Conservation (phyloP, 345 rosid species). For the Eucalyptus brandiana region DNA sequence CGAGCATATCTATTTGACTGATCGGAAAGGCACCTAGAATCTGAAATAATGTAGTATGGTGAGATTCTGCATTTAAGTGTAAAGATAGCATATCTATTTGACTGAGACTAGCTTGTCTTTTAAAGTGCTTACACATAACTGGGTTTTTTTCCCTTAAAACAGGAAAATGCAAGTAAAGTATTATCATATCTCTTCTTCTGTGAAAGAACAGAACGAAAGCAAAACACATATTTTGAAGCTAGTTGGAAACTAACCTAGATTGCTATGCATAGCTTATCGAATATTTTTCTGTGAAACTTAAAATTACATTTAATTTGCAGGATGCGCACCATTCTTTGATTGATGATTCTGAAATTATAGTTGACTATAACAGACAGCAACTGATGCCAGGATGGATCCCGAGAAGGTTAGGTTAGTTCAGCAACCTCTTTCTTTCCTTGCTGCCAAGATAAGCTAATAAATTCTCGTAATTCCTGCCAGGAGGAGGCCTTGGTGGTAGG, state of each 20-base stretch:
- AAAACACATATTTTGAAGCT: background rate
- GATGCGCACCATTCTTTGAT: conserved; percentile 73
- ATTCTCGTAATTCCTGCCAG: conserved; percentile 7
- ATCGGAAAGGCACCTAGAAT: background rate
- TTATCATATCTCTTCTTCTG: background rate
- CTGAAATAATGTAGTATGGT: background rate
- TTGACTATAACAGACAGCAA: conserved; percentile 81
- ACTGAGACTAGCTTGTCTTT: background rate
- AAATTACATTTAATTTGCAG: conserved; percentile 13
- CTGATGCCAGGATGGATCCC: conserved; percentile 99
- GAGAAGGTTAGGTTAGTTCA: conserved; percentile 78
- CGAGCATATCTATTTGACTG: background rate
- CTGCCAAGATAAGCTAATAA: background rate
- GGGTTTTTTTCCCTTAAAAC: background rate
- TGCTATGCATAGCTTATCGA: background rate
- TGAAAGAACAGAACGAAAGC: background rate
- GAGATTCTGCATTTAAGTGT: background rate
- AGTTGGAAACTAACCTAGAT: background rate
- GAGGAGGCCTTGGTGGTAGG: conserved; percentile 96
- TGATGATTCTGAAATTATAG: conserved; percentile 69
- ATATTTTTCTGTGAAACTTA: background rate
- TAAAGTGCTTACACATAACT: background rate
- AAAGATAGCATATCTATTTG: background rate
- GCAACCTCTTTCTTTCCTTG: background rate
- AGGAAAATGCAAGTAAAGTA: background rate